These are phyloP conservation scores for Suhomyces kunorum DNA, from an alignment of 1,139 yeast genomes.

Conservation along the genomic window DNA sequence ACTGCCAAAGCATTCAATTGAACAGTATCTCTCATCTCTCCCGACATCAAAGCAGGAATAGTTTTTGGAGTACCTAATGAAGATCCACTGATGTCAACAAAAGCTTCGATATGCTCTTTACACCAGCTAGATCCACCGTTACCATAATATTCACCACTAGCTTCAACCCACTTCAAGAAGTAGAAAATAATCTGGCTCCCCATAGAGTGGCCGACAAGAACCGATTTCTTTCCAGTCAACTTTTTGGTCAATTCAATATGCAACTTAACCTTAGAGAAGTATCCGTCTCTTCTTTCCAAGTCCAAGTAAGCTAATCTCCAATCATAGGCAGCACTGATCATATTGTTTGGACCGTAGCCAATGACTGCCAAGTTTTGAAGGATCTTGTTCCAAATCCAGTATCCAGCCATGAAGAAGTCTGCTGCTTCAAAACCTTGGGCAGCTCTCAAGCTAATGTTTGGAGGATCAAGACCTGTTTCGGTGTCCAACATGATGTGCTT, in stretches of 20 bases:
- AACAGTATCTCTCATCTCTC: conserved; percentile 97
- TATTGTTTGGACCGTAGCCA: conserved; percentile 88
- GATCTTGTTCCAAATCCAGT: conserved; percentile 98
- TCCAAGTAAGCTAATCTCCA: conserved; percentile 94
- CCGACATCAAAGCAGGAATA: conserved; percentile 85
- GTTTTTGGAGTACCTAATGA: conserved; percentile 92
- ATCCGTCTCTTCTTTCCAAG: conserved; percentile 81
- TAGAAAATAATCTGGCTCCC: conserved; percentile 87
- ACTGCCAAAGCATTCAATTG: conserved; percentile 91
- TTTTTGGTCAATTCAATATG: conserved; percentile 61
- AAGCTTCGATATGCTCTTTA: conserved; percentile 74
- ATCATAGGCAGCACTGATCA: conserved; percentile 91
- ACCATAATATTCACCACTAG: conserved; percentile 74
- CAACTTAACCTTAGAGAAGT: conserved; percentile 71
- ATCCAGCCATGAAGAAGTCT: conserved; percentile 94
- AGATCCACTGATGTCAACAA: conserved; percentile 86
- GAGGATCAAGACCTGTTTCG: conserved; percentile 90
- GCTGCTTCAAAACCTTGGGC: conserved; percentile 98
- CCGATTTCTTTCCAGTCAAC: conserved; percentile 66
- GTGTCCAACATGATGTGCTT: conserved; percentile 87
- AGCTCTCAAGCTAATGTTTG: conserved; percentile 75
- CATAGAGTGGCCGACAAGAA: conserved; percentile 93
- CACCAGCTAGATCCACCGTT: conserved; percentile 91
- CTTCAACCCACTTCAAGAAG: conserved; percentile 95
- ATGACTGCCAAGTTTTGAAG: conserved; percentile 90